phyloP scores from a whole-genome alignment of 2,329 filamentous ascomycete genomes.

The Claviceps sorghi region DNA sequence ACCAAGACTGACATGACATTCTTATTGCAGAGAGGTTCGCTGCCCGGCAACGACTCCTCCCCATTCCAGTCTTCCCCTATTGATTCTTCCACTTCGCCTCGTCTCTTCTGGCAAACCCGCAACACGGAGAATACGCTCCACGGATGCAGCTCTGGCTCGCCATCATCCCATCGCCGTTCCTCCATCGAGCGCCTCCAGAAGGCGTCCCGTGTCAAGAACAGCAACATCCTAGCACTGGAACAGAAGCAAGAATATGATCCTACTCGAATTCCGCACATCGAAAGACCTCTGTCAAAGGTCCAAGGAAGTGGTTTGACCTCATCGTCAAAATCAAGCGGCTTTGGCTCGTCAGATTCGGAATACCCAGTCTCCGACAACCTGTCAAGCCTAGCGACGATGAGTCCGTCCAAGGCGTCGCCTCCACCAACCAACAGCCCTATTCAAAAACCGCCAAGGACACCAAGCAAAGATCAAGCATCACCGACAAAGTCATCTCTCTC shows the following conservation, averaged over 20 bases:
- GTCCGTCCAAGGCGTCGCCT: constrained; percentile 12
- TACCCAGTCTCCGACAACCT: constrained; percentile 33
- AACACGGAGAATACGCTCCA: constrained; percentile 64
- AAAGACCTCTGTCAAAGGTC: constrained; percentile 66
- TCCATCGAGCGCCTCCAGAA: constrained; percentile 93
- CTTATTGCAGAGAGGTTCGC: constrained; percentile 47
- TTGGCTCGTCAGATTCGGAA: constrained; percentile 33
- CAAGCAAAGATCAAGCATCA: constrained; percentile 58
- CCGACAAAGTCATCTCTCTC: constrained; percentile 85
- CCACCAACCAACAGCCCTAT: constrained; percentile 1
- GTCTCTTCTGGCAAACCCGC: constrained; percentile 80
- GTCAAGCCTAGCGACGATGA: constrained; percentile 20
- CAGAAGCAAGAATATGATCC: constrained; percentile 89
- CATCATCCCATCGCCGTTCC: constrained; percentile 63
- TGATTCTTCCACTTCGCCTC: constrained; percentile 55
- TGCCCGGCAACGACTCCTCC: constrained; percentile 55
- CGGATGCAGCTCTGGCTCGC: constrained; percentile 43
- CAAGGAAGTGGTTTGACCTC: constrained; percentile 58
- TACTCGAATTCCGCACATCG: constrained; percentile 57
- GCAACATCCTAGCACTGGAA: constrained; percentile 89
- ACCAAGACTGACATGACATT: constrained; percentile 18
- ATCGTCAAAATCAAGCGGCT: constrained; percentile 38
- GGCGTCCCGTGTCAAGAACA: constrained; percentile 92
- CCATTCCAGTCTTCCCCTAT: constrained; percentile 76
- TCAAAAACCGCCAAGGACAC: constrained; percentile 27